A percentile compares a stretch with the other conserved stretches of the same genome.
Evolutionary conservation across 1,284 basidiomycete genomes (phyloP).

Genomic region (Stereum hirsutum): DNA sequence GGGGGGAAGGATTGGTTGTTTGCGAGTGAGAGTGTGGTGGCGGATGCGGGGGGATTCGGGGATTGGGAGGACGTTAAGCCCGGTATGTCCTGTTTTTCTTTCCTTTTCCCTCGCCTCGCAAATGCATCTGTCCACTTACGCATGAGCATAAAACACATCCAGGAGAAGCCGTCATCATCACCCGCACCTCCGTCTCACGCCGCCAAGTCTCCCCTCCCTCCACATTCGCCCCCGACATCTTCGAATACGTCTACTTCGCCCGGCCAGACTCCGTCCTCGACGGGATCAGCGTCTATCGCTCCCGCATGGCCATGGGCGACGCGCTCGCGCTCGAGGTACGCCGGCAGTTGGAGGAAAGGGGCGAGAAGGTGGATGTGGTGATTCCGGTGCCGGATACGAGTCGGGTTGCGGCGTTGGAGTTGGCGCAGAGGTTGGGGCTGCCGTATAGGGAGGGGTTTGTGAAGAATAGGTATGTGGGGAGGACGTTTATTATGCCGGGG

Average conservation of each 20-base stretch:
- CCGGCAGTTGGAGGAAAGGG: constrained; percentile 61
- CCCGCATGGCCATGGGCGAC: constrained; percentile 99
- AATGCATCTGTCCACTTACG: not conserved
- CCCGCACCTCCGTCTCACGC: constrained; percentile 64
- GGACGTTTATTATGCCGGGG: constrained; percentile 99
- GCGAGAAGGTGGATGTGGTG: constrained; percentile 84
- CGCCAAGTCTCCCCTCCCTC: constrained; percentile 65
- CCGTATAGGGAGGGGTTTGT: constrained; percentile 99
- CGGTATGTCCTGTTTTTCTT: constrained; percentile 38
- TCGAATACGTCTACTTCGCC: constrained; percentile 99
- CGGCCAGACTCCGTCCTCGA: constrained; percentile 97
- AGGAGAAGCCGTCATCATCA: constrained; percentile 96
- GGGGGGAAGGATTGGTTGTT: constrained; percentile 79
- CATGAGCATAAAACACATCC: not conserved
- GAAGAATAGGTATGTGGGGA: constrained; percentile 97
- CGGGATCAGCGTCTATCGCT: constrained; percentile 94
- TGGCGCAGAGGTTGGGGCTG: constrained; percentile 84
- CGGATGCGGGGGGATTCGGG: constrained; percentile 85
- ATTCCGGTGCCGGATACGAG: constrained; percentile 98
- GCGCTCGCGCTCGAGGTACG: constrained; percentile 84
- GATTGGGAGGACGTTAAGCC: constrained; percentile 94
- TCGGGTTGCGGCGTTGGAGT: constrained; percentile 90
- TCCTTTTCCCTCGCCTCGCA: no score
- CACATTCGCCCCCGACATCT: constrained; percentile 95
- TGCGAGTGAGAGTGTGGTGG: constrained; percentile 94